These are phyloP conservation scores for Tulasnella sp. DNA, from an alignment of 768 basidiomycete species.

Conservation along the genomic window DNA sequence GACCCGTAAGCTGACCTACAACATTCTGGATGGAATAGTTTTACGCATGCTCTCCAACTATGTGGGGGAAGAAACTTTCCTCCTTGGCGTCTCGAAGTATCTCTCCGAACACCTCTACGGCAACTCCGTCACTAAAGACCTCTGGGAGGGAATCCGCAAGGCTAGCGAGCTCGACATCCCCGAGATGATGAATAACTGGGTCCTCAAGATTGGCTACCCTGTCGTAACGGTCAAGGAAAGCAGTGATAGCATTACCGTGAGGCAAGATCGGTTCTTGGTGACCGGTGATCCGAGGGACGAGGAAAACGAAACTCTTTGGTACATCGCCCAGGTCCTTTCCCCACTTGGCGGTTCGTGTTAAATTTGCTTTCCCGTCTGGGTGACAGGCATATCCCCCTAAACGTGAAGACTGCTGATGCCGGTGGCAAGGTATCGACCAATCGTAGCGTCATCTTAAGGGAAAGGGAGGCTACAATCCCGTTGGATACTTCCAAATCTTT, in stretches of 20 bases:
- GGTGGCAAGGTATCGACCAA: conserved; percentile 58
- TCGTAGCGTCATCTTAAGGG: conserved; percentile 57
- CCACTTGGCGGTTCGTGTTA: no score
- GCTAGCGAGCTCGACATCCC: conserved; percentile 72
- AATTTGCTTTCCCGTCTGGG: not conserved
- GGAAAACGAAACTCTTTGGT: conserved; percentile 89
- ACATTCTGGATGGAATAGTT: conserved; percentile 44
- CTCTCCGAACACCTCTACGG: conserved; percentile 82
- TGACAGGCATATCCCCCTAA: conserved; percentile 73
- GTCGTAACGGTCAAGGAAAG: conserved; percentile 82
- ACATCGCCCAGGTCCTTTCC: conserved; percentile 14
- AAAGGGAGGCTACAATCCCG: conserved; percentile 61
- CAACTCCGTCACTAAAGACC: conserved; percentile 78
- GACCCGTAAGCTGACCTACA: conserved; percentile 31
- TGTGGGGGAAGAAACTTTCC: conserved; percentile 84
- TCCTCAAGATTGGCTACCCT: conserved; percentile 74
- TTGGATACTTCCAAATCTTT: conserved; percentile 73
- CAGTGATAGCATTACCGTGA: conserved; percentile 63
- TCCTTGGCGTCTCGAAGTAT: conserved; percentile 85
- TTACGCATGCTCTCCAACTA: conserved; percentile 88
- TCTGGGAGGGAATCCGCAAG: conserved; percentile 80
- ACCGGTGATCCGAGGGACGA: conserved; percentile 71
- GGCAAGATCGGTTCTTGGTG: conserved; percentile 90
- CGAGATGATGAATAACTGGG: conserved; percentile 88
- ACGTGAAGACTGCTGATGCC: conserved; percentile 58